Conservation (phyloP, 495 filamentous ascomycete genomes). For the Hypoxylon fragiforme region DNA sequence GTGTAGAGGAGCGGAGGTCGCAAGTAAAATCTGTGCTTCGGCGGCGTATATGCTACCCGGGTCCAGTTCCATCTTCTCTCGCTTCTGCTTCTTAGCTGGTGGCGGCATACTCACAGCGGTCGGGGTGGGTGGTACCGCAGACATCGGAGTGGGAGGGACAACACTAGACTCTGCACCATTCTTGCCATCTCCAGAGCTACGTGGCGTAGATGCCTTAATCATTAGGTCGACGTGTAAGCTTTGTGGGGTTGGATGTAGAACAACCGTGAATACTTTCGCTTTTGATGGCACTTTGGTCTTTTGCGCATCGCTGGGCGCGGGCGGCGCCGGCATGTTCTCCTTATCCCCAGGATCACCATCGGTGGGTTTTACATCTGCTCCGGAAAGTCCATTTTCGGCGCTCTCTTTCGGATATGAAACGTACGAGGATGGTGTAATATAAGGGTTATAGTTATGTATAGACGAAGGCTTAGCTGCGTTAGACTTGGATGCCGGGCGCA, state of each 20-base stretch:
- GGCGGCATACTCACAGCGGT: constrained; percentile 54
- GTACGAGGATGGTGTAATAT: constrained; percentile 84
- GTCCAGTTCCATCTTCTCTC: constrained; percentile 72
- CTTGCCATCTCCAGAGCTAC: constrained; percentile 47
- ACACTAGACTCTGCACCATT: constrained; percentile 55
- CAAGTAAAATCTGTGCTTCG: constrained; percentile 69
- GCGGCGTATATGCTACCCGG: constrained; percentile 69
- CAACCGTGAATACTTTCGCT: constrained; percentile 71
- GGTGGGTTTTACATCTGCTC: constrained; percentile 39
- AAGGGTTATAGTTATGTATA: constrained; percentile 86
- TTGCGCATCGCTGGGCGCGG: constrained; percentile 47
- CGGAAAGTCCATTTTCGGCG: constrained; percentile 36
- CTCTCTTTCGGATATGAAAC: constrained; percentile 74
- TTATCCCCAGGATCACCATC: constrained; percentile 39
- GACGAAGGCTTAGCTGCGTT: constrained; percentile 71
- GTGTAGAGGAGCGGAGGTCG: constrained; percentile 72
- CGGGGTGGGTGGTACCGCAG: constrained; percentile 64
- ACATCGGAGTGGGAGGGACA: constrained; percentile 66
- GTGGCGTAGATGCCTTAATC: constrained; percentile 73
- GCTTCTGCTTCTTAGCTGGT: constrained; percentile 70
- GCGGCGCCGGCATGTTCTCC: constrained; percentile 57
- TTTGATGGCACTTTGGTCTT: constrained; percentile 57
- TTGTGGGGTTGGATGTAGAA: constrained; percentile 81
- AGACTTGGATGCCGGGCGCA: constrained; percentile 57
- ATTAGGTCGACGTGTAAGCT: constrained; percentile 73